These are phyloP conservation scores for Puccinia hordei DNA, from an alignment of 1,284 basidiomycete genomes.

Conservation along the genomic window DNA sequence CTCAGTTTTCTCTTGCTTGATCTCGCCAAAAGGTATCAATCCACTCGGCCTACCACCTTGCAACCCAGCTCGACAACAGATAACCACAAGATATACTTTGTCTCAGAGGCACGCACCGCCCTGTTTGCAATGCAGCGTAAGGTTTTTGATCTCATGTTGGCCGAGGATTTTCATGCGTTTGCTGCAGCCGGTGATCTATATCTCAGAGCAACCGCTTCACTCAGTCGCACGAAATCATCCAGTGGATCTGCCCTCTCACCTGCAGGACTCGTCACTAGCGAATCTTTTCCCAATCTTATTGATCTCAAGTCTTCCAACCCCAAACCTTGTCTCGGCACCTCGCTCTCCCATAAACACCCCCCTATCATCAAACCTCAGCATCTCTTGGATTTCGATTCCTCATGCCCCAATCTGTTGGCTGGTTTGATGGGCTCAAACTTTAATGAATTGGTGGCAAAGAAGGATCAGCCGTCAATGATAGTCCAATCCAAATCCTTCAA, in stretches of 20 bases:
- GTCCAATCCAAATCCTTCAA: constrained; percentile 11
- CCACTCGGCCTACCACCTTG: neutral
- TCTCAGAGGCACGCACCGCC: constrained; percentile 22
- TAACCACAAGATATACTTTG: constrained; percentile 5
- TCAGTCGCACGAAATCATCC: constrained; percentile 8
- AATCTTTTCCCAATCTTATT: constrained; percentile 6
- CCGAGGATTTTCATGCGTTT: constrained; percentile 46
- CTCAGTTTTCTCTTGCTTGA: constrained; percentile 32
- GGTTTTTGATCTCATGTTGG: constrained; percentile 43
- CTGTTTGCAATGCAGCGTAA: constrained; percentile 43
- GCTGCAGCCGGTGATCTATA: constrained; percentile 46
- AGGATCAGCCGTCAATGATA: neutral
- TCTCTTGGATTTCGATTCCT: constrained; percentile 11
- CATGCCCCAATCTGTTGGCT: neutral
- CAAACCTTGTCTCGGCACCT: neutral
- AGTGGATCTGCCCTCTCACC: constrained; percentile 1
- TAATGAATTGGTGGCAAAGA: neutral
- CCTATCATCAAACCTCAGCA: neutral
- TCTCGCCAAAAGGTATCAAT: constrained; percentile 13
- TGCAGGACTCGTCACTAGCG: neutral
- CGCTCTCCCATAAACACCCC: constrained; percentile 2
- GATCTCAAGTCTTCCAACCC: constrained; percentile 24
- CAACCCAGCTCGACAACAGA: neutral
- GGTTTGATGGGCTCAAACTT: neutral
- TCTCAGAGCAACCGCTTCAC: constrained; percentile 41